Percentiles rank a stretch among this genome's conserved stretches.
Conservation (phyloP, 2,329 filamentous ascomycete species). For the Fusarium proliferatum region DNA sequence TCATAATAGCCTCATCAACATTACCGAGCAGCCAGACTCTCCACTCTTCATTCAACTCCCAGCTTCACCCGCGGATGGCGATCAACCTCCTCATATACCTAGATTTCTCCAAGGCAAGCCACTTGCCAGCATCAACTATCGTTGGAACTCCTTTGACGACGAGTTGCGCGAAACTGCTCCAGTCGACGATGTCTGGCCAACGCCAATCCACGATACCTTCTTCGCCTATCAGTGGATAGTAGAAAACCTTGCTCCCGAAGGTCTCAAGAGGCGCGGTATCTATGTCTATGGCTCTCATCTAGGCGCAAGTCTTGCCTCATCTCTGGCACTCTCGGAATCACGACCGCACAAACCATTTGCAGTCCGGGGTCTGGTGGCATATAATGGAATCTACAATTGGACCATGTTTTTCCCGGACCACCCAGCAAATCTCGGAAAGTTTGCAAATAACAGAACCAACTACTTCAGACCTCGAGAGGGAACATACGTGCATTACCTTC, state of each 20-base stretch:
- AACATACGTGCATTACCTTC: conserved; percentile 53
- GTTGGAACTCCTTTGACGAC: conserved; percentile 57
- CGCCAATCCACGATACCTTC: conserved; percentile 66
- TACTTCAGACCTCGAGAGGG: conserved; percentile 40
- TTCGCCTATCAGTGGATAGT: conserved; percentile 66
- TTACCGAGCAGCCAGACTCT: conserved; percentile 49
- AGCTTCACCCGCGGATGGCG: conserved; percentile 53
- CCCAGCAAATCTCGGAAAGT: conserved; percentile 52
- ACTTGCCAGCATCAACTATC: conserved; percentile 68
- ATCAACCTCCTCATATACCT: conserved; percentile 49
- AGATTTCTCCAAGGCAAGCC: conserved; percentile 56
- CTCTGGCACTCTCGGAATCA: conserved; percentile 68
- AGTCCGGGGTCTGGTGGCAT: conserved; percentile 65
- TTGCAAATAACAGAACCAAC: conserved; percentile 25
- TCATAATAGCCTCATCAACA: conserved; percentile 60
- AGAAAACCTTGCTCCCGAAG: conserved; percentile 55
- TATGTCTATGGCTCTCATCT: conserved; percentile 68
- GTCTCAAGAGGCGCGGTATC: conserved; percentile 50
- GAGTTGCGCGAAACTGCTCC: conserved; percentile 41
- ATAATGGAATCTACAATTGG: conserved; percentile 74
- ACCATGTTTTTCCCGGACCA: conserved; percentile 68
- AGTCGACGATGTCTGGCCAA: conserved; percentile 58
- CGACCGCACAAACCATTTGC: conserved; percentile 56
- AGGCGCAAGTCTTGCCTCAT: conserved; percentile 66
- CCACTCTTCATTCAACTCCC: conserved; percentile 69